Percentiles rank a stretch among this genome's conserved stretches.
Evolutionary conservation across 805 yeast species (phyloP).

Genomic region (Zygosaccharomyces bisporus): DNA sequence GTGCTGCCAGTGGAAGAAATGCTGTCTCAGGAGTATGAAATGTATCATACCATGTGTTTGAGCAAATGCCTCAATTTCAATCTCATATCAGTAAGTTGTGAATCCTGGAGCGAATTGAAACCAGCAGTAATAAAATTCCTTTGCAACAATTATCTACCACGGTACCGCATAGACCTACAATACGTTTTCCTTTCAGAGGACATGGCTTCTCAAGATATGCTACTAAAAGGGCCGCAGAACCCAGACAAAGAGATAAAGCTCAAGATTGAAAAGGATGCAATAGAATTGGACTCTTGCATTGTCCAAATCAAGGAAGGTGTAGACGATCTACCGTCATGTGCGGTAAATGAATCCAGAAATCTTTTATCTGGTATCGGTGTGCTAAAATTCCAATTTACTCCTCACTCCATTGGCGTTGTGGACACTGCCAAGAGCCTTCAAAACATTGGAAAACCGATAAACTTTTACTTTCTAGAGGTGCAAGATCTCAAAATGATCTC

Average conservation of each 20-base stretch:
- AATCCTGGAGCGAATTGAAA: constrained; percentile 18
- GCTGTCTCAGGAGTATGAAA: constrained; percentile 27
- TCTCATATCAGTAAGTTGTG: constrained; percentile 23
- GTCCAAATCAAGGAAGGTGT: constrained; percentile 14
- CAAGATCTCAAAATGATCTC: constrained; percentile 20
- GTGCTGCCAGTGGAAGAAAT: constrained; percentile 21
- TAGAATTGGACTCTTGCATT: constrained; percentile 22
- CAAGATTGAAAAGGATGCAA: constrained; percentile 23
- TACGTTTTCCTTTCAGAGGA: constrained; percentile 30
- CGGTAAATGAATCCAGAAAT: constrained; percentile 4
- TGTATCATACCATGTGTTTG: constrained; percentile 31
- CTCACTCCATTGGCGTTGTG: background rate
- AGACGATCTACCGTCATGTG: constrained; percentile 10
- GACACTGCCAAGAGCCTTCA: background rate
- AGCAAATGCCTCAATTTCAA: constrained; percentile 22
- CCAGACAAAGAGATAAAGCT: constrained; percentile 20
- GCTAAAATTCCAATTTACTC: constrained; percentile 21
- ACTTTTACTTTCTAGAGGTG: constrained; percentile 29
- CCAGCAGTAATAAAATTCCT: constrained; percentile 20
- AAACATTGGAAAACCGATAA: constrained; percentile 8
- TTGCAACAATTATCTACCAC: constrained; percentile 13
- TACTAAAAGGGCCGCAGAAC: constrained; percentile 11
- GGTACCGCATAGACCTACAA: constrained; percentile 23
- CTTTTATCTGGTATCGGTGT: constrained; percentile 20
- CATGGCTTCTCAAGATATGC: constrained; percentile 24